Evolutionary conservation across 2,329 filamentous ascomycete genomes (phyloP), one percentile per base, ranked within the genome.

Genomic region (Pleurostoma richardsiae): DNA sequence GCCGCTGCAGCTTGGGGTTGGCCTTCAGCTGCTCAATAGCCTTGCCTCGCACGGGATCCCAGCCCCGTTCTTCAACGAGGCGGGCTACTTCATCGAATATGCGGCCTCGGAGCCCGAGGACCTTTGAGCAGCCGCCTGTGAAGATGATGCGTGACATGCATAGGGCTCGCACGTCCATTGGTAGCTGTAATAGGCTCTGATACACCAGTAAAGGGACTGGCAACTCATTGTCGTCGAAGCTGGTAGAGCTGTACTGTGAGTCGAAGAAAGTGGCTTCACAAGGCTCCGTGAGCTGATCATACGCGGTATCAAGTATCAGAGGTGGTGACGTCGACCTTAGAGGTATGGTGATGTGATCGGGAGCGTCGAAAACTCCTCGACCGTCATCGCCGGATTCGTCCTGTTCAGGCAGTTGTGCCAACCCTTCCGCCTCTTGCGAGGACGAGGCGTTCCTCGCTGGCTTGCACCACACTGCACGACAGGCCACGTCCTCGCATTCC

Each of bases 61-160:
- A 97, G 5, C 89, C 88, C 51, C 83, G 73, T 40, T 76, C 70
- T 11, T 82, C 72, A 4, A 94, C 75, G 1, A 96, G 69, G 1
- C 70, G 66, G 4, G 78, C 76, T 1, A 97, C 68, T 56, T 97
- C 91, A 47, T 86, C 79, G 30, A 96, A 67, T 36, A 96, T 76
- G 29, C 92, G 82, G 28, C 77, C 74, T 54, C 88, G 90, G 29
- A 99, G 69, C 1, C 94, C 94, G 1, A 91, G 78, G 6, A 96
- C 82, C 29, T 79, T 79, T 5, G 90, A 83, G 42, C 86, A 86
- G 3, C 90, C 90, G 30, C 94, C 94, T 0, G 85, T 86, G 59
- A 99, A 87, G 11, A 96, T 73, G 41, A 97, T 87, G 38, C 92
- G 86, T 1, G 90, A 84, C 83, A 96, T 94, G 64, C 92, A 96